A percentile compares a stretch with the other conserved stretches of the same genome.
phyloP scores from a whole-genome alignment of 2,329 filamentous ascomycete genomes.

The Periconia sp. region DNA sequence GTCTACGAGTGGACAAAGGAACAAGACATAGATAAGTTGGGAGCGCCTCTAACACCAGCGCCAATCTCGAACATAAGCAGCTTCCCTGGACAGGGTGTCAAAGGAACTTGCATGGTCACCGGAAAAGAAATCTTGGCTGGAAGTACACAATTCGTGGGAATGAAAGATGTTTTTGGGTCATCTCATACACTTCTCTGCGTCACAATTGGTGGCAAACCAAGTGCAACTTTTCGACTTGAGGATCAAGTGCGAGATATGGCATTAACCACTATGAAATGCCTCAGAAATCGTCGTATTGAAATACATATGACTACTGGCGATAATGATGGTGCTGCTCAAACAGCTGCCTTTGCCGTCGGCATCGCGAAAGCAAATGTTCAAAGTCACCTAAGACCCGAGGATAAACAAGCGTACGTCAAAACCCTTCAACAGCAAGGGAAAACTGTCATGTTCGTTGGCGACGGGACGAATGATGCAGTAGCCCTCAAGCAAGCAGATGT shows the following conservation, averaged over 20 bases:
- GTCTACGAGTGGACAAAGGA: constrained; percentile 50
- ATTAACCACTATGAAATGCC: constrained; percentile 56
- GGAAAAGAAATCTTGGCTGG: too few relatives aligned
- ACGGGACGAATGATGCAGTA: constrained; percentile 80
- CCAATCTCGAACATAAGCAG: constrained; percentile 34
- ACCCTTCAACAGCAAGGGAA: constrained; percentile 29
- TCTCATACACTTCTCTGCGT: constrained; percentile 39
- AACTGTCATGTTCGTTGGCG: constrained; percentile 73
- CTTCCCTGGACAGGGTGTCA: constrained; percentile 53
- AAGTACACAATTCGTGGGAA: too few relatives aligned
- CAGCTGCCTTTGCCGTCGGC: constrained; percentile 49
- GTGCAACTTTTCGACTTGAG: constrained; percentile 59
- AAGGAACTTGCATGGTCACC: constrained; percentile 46
- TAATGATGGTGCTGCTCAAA: constrained; percentile 55
- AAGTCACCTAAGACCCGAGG: constrained; percentile 56
- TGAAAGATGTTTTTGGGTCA: too few relatives aligned
- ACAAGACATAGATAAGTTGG: not conserved
- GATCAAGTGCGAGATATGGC: constrained; percentile 58
- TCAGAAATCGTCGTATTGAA: constrained; percentile 56
- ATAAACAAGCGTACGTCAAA: constrained; percentile 62
- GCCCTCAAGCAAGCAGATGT: constrained; percentile 74
- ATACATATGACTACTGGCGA: constrained; percentile 66
- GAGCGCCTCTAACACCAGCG: too few relatives aligned
- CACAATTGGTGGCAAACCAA: constrained; percentile 42
- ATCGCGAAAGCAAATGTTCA: constrained; percentile 50